Evolutionary conservation across 2,329 filamentous ascomycete genomes (phyloP).

Genomic region (Domatiomyces catenatus): DNA sequence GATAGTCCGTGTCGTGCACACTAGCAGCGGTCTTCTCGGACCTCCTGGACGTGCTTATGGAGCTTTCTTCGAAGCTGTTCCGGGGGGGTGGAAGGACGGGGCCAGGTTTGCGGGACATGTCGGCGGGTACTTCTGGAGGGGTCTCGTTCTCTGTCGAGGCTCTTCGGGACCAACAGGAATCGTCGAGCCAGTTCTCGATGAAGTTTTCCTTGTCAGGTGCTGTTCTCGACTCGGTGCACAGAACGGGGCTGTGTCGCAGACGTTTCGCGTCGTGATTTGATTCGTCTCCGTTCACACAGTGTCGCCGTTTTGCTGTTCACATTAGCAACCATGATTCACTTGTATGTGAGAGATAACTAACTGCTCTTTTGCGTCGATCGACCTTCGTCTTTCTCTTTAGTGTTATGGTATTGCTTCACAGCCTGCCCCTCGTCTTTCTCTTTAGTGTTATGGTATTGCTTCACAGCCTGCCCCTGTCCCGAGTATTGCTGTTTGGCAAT

Average conservation of each 20-base stretch:
- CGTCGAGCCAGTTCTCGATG: constrained; percentile 6
- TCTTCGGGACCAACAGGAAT: constrained; percentile 2
- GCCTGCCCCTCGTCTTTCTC: background rate
- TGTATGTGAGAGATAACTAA: background rate
- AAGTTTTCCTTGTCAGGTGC: constrained; percentile 3
- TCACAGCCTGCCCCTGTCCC: no score
- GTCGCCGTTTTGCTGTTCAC: constrained; percentile 1
- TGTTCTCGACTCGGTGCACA: background rate
- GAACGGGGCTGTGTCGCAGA: constrained; percentile 1
- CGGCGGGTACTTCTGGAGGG: background rate
- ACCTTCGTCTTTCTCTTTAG: constrained; percentile 2
- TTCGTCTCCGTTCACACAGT: constrained; percentile 3
- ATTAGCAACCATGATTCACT: constrained; percentile 1
- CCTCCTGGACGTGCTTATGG: background rate
- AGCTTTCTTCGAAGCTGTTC: background rate
- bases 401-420: background rate
- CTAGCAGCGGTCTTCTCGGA: constrained; percentile 4
- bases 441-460: no score
- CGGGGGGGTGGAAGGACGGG: background rate
- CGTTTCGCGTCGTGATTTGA: constrained; percentile 2
- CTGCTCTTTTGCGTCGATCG: constrained; percentile 3
- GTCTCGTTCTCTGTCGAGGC: constrained; percentile 1
- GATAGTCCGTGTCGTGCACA: constrained; percentile 5
- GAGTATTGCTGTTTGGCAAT: no score
- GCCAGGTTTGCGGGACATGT: constrained; percentile 1